Percentiles rank a stretch among this genome's conserved stretches.
phyloP scores from a whole-genome alignment of 2,329 filamentous ascomycete genomes.

The Xenoacremonium recifei region DNA sequence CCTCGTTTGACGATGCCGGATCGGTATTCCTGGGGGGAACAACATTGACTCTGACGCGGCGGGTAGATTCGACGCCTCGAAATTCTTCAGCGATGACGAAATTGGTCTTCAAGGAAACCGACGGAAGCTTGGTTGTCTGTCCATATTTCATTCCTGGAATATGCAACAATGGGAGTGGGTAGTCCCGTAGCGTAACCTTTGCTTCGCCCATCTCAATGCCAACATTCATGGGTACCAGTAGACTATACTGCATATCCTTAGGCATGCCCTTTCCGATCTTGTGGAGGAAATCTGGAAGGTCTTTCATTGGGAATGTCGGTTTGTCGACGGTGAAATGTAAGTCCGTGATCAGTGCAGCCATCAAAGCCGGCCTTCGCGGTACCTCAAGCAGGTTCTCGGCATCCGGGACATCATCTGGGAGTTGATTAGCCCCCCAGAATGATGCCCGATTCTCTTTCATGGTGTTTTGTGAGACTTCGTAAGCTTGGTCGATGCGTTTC shows the following conservation, averaged over 20 bases:
- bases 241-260: constrained; percentile 81
- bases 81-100: constrained; percentile 97
- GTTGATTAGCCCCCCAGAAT: constrained; percentile 79
- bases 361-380: constrained; percentile 78
- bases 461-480: constrained; percentile 66
- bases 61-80: constrained; percentile 73
- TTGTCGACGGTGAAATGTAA: constrained; percentile 86
- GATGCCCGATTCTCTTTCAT: constrained; percentile 75
- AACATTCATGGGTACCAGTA: constrained; percentile 87
- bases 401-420: constrained; percentile 79
- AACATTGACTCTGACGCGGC: constrained; percentile 79
- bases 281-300: constrained; percentile 82
- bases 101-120: constrained; percentile 80
- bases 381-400: constrained; percentile 83
- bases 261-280: constrained; percentile 97
- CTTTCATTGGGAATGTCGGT: constrained; percentile 80
- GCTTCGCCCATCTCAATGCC: constrained; percentile 89
- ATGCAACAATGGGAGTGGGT: constrained; percentile 87
- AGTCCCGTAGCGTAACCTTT: constrained; percentile 83
- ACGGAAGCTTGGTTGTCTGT: constrained; percentile 77
- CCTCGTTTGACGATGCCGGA: constrained; percentile 52
- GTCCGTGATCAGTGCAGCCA: constrained; percentile 79
- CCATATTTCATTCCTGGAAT: constrained; percentile 78
- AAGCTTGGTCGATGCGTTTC: constrained; percentile 77
- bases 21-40: constrained; percentile 66